phyloP scores from a whole-genome alignment of 148 eudicot genomes.

The Rhododendron molle region DNA sequence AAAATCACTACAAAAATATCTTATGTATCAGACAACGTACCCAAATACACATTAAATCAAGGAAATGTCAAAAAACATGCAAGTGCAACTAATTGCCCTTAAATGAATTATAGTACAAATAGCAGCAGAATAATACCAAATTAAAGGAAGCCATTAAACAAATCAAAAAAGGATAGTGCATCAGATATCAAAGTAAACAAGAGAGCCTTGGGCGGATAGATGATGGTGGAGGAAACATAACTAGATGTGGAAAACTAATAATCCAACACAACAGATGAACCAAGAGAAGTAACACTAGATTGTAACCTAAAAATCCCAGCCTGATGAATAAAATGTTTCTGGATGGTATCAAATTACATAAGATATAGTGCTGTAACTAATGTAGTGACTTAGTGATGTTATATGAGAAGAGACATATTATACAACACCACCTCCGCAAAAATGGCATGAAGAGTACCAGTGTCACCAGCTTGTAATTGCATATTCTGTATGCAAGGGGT shows the following conservation, averaged over 20 bases:
- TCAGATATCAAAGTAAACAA: not conserved
- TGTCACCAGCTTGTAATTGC: constrained; percentile 97
- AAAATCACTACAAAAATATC: constrained; percentile 54
- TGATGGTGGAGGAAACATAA: not conserved
- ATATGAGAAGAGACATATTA: not conserved
- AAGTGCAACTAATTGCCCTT: not conserved
- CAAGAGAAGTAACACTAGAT: constrained; percentile 10
- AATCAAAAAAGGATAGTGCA: not conserved
- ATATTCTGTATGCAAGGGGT: constrained; percentile 94
- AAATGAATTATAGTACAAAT: not conserved
- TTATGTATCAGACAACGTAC: not conserved
- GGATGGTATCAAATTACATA: not conserved
- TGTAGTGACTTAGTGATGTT: not conserved
- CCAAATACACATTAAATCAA: not conserved
- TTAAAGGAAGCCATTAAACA: not conserved
- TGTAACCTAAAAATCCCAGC: not conserved
- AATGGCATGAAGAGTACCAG: constrained; percentile 48
- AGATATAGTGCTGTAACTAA: not conserved
- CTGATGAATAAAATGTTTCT: not conserved
- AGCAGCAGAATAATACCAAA: not conserved
- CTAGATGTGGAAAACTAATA: not conserved
- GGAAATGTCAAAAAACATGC: not conserved
- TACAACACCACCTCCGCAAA: not conserved
- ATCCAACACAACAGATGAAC: not conserved
- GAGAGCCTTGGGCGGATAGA: not conserved